Evolutionary conservation across 495 filamentous ascomycete species (phyloP).

Genomic region (Neurospora sp.): DNA sequence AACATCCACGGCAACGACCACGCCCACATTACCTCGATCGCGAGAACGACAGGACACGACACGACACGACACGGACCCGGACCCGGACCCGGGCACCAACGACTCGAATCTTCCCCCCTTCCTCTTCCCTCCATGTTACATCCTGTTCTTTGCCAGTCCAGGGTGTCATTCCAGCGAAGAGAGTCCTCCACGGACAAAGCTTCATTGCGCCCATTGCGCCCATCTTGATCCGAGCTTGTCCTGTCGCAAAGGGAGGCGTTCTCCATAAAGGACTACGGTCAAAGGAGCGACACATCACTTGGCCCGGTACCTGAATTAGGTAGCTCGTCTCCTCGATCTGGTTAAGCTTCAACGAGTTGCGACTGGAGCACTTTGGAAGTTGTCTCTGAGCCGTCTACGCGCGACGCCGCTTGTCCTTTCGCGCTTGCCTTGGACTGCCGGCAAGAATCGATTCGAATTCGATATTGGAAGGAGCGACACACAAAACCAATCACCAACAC

Average conservation of each 20-base stretch:
- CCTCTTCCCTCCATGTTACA: not conserved
- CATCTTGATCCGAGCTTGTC: not conserved
- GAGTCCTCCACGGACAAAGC: not conserved
- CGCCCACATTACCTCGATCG: not conserved
- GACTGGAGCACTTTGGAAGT: not conserved
- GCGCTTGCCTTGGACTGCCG: not conserved
- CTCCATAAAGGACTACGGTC: not conserved
- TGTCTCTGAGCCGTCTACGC: not conserved
- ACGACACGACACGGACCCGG: not conserved
- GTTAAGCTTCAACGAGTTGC: not conserved
- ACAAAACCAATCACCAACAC: not conserved
- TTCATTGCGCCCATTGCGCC: not conserved
- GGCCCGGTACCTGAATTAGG: not conserved
- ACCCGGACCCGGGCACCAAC: not conserved
- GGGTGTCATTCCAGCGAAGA: not conserved
- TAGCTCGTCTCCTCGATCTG: not conserved
- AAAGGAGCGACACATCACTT: not conserved
- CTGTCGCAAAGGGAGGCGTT: not conserved
- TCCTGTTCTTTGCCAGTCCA: not conserved
- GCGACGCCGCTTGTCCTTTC: not conserved
- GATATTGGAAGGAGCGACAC: not conserved
- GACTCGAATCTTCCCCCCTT: not conserved
- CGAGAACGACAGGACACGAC: not conserved
- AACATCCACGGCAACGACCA: not conserved
- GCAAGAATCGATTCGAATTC: not conserved